Base-by-base conservation (phyloP, 495 filamentous ascomycete species). In the Aspergillus homomorphus region DNA sequence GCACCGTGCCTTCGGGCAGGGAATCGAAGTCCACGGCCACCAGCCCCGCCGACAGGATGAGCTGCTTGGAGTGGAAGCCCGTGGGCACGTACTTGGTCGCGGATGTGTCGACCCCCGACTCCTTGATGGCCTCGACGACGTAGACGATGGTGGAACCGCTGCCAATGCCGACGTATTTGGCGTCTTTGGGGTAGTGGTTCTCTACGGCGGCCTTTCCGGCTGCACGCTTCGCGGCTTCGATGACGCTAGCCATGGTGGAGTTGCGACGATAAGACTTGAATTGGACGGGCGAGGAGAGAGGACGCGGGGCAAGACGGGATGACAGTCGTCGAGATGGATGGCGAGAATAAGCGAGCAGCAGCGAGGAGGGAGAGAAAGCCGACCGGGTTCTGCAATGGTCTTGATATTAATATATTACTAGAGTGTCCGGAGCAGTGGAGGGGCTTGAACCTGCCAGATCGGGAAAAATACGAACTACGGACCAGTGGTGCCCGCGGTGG, bases 141-240 rank as follows among this genome's bases (percentile, higher is more conserved):
- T 96, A 95, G 64, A 95, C 86, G 33, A 98, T 91, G 1, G 94
- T 98, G 53, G 86, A 91, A 57, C 94, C 94, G 56, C 88, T 92
- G 54, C 94, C 94, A 72, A 98, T 98, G 62, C 94, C 94, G 62
- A 98, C 84, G 69, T 86, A 89, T 54, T 79, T 83, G 67, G 87
- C 87, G 53, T 79, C 64, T 50, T 86, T 77, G 45, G 82, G 78
- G 74, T 96, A 93, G 79, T 98, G 84, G 58, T 94, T 91, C 12
- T 81, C 75, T 19, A 98, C 92, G 54, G 94, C 95, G 57, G 86
- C 83, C 71, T 77, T 84, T 50, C 92, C 93, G 64, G 94, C 94
- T 16, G 82, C 82, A 53, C 86, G 85, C 78, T 98, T 98, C 54
- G 94, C 88, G 14, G 77, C 75, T 77, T 98, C 95, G 68, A 97